These are phyloP conservation scores for Chlamydomonas sp. DNA, from an alignment of 139 green algal species.

Conservation along the genomic window DNA sequence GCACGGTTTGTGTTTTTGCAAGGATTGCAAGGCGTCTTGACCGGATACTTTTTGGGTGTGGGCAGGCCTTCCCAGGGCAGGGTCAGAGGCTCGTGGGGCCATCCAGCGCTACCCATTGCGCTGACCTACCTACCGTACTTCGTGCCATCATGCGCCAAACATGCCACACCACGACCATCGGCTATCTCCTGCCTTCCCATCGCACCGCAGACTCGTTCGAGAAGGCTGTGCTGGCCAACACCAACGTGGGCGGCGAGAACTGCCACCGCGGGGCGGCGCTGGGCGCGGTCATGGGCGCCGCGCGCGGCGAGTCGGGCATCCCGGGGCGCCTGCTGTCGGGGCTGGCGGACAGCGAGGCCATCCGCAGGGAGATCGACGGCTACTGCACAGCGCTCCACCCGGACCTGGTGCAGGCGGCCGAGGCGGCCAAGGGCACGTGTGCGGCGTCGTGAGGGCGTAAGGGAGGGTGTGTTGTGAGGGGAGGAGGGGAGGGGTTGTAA, in stretches of 20 bases:
- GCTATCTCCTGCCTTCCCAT: neutral
- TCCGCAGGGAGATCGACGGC: conserved; percentile 63
- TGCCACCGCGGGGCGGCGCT: conserved; percentile 72
- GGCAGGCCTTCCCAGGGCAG: too few relatives aligned
- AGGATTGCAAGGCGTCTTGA: too few relatives aligned
- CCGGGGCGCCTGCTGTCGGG: conserved; percentile 52
- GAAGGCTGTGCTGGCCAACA: conserved; percentile 68
- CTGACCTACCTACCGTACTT: too few relatives aligned
- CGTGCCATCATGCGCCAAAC: too few relatives aligned
- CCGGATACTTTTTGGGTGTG: too few relatives aligned
- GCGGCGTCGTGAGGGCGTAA: too few relatives aligned
- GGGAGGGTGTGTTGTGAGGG: too few relatives aligned
- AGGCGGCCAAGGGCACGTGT: too few relatives aligned
- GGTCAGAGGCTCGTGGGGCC: too few relatives aligned
- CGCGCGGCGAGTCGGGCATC: conserved; percentile 56
- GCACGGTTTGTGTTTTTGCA: neutral
- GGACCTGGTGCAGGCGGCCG: neutral
- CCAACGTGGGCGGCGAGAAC: conserved; percentile 75
- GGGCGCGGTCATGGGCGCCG: conserved; percentile 68
- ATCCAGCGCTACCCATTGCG: too few relatives aligned
- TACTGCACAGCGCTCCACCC: conserved; percentile 52
- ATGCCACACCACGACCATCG: too few relatives aligned
- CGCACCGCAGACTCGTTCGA: conserved; percentile 60
- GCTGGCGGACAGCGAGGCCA: conserved; percentile 43
- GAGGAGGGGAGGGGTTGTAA: too few relatives aligned